Percentiles rank a stretch among this genome's conserved stretches.
Conservation (phyloP, 805 yeast genomes). For the Pichia rugopelliculosa region DNA sequence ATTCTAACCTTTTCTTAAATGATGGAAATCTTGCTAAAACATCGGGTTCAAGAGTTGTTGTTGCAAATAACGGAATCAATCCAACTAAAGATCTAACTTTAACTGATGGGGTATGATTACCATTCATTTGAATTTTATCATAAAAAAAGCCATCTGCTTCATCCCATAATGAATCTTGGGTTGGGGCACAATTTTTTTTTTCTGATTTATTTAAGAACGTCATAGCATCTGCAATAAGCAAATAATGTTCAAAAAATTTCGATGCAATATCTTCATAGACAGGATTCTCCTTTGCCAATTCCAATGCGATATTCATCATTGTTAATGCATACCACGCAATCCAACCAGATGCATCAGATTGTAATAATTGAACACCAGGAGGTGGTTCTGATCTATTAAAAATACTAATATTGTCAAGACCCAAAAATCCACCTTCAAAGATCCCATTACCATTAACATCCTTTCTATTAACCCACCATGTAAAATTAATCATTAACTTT, state of each 20-base stretch:
- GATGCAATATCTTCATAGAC: slow-evolving; percentile 92
- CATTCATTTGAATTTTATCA: slow-evolving; percentile 85
- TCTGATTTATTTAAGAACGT: slow-evolving; percentile 45
- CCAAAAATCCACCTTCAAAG: slow-evolving; percentile 91
- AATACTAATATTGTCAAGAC: slow-evolving; percentile 86
- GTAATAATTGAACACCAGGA: slow-evolving; percentile 83
- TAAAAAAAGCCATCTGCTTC: slow-evolving; percentile 83
- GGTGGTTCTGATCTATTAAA: slow-evolving; percentile 94
- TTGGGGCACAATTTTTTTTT: slow-evolving; percentile 22
- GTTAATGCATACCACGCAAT: slow-evolving; percentile 88
- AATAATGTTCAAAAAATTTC: slow-evolving; percentile 87
- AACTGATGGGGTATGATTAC: slow-evolving; percentile 52
- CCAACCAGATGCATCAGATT: slow-evolving; percentile 97
- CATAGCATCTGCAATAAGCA: slow-evolving; percentile 91
- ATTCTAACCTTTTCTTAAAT: slow-evolving; percentile 72
- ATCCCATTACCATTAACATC: slow-evolving; percentile 82
- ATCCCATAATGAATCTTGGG: slow-evolving; percentile 75
- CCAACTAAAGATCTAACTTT: slow-evolving; percentile 90
- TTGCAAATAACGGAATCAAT: slow-evolving; percentile 83
- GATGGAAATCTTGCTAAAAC: slow-evolving; percentile 69
- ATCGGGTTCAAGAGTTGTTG: slow-evolving; percentile 82
- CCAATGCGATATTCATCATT: slow-evolving; percentile 89
- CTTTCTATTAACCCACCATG: slow-evolving; percentile 97
- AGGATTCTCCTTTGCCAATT: slow-evolving; percentile 74
- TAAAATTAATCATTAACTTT: slow-evolving; percentile 77